These are phyloP conservation scores for Trichosporon sp. DNA, from an alignment of 1,284 basidiomycete species.

Conservation along the genomic window DNA sequence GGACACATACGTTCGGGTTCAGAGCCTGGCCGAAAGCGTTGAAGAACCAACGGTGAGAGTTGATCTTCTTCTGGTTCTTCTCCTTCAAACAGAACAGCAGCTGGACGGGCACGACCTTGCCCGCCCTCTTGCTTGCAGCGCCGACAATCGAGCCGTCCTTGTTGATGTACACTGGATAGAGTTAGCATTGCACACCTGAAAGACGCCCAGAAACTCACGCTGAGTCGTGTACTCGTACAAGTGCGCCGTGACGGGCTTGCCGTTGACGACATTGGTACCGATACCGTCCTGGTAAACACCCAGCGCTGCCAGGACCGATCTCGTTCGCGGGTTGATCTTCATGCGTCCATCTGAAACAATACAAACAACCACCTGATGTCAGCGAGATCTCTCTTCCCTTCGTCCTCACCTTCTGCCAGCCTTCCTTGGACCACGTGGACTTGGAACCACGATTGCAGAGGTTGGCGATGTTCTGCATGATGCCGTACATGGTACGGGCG, in stretches of 20 bases:
- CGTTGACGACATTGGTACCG: slow-evolving; percentile 86
- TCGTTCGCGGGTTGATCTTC: slow-evolving; percentile 79
- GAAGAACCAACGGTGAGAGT: slow-evolving; percentile 88
- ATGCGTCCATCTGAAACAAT: slow-evolving; percentile 68
- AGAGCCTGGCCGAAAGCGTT: slow-evolving; percentile 19
- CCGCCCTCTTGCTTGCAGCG: slow-evolving; percentile 57
- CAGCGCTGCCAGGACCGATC: slow-evolving; percentile 80
- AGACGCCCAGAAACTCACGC: slow-evolving; percentile 51
- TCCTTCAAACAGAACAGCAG: slow-evolving; percentile 93
- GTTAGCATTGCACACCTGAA: neutral
- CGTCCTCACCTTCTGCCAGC: slow-evolving; percentile 80
- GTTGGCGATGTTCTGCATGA: slow-evolving; percentile 67
- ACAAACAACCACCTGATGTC: slow-evolving; percentile 51
- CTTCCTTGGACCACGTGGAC: slow-evolving; percentile 92
- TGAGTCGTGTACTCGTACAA: slow-evolving; percentile 93
- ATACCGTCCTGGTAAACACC: slow-evolving; percentile 81
- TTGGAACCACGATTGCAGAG: slow-evolving; percentile 50
- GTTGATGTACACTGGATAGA: slow-evolving; percentile 64
- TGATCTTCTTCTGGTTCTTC: slow-evolving; percentile 72
- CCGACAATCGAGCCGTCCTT: slow-evolving; percentile 77
- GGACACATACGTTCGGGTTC: slow-evolving; percentile 82
- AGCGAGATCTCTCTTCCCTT: slow-evolving; percentile 49
- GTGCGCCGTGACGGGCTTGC: slow-evolving; percentile 79
- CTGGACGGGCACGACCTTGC: slow-evolving; percentile 66
- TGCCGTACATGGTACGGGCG: slow-evolving; percentile 83